phyloP scores from a whole-genome alignment of 495 filamentous ascomycete genomes.

The Wilcoxina mikolae region DNA sequence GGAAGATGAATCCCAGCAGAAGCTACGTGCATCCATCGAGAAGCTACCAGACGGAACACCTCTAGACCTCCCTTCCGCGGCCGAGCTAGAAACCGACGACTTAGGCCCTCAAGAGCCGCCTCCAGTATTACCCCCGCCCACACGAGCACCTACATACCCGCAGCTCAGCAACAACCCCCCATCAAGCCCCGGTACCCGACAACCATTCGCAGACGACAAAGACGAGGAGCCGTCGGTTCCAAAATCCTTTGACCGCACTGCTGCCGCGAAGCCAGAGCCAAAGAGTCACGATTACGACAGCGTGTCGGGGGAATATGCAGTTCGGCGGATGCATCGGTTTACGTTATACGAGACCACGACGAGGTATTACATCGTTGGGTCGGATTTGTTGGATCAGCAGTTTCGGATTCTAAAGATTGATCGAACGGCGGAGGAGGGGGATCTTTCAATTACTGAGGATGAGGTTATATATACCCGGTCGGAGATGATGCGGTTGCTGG shows the following conservation, averaged over 20 bases:
- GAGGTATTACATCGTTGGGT: constrained; percentile 85
- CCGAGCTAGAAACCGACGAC: not conserved
- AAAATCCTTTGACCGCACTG: constrained; percentile 43
- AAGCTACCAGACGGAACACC: not conserved
- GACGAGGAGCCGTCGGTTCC: constrained; percentile 52
- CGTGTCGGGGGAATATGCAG: constrained; percentile 36
- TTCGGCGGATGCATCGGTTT: constrained; percentile 87
- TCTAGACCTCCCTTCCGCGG: not conserved
- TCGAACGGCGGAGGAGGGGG: constrained; percentile 64
- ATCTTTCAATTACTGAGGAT: constrained; percentile 76
- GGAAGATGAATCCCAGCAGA: not conserved
- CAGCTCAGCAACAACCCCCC: constrained; percentile 32
- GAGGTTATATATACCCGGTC: constrained; percentile 83
- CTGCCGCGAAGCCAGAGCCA: not conserved
- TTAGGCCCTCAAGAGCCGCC: not conserved
- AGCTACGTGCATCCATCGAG: not conserved
- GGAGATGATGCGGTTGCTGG: constrained; percentile 82
- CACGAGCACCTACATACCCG: constrained; percentile 14
- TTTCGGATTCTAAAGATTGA: constrained; percentile 93
- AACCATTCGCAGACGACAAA: constrained; percentile 37
- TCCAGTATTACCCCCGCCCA: not conserved
- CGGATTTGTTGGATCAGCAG: constrained; percentile 69
- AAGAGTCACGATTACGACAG: constrained; percentile 30
- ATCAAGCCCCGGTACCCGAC: constrained; percentile 23
- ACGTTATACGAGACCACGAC: constrained; percentile 87